phyloP scores from a whole-genome alignment of 2,329 filamentous ascomycete species.

The Monosporascus ibericus region DNA sequence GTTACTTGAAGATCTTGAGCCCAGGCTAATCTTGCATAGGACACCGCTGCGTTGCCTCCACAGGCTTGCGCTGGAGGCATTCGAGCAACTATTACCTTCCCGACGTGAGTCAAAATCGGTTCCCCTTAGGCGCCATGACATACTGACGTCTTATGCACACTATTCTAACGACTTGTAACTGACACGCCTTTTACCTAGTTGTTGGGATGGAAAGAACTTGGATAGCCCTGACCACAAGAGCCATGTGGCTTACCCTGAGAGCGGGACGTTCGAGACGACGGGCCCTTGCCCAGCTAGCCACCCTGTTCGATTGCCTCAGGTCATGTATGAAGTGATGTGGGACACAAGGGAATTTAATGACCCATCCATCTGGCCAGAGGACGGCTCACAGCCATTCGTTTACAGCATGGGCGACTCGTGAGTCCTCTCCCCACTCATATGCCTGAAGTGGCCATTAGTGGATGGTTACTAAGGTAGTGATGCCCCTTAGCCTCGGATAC shows the following conservation, averaged over 20 bases:
- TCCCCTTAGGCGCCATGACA: neutral
- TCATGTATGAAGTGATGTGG: conserved; percentile 33
- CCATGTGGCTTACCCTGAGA: conserved; percentile 15
- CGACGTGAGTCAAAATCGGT: conserved; percentile 7
- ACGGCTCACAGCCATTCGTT: conserved; percentile 20
- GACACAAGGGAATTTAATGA: conserved; percentile 24
- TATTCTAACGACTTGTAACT: neutral
- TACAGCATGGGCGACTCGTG: conserved; percentile 16
- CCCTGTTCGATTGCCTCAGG: conserved; percentile 23
- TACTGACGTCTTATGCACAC: no score
- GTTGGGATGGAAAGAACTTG: conserved; percentile 23
- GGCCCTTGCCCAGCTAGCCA: conserved; percentile 14
- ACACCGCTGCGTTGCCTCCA: conserved; percentile 11
- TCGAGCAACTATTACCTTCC: conserved; percentile 17
- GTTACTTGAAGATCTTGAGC: no score
- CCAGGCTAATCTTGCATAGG: neutral
- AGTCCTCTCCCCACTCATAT: neutral
- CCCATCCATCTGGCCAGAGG: conserved; percentile 22
- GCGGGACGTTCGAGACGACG: conserved; percentile 15
- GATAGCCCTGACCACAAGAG: conserved; percentile 23
- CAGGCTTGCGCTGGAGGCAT: conserved; percentile 14
- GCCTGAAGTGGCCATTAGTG: neutral
- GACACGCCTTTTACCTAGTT: conserved; percentile 4
- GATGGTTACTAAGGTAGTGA: neutral
- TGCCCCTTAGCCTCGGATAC: conserved; percentile 17